Conservation (phyloP, 345 rosid species). For the Dipteronia dyeriana region DNA sequence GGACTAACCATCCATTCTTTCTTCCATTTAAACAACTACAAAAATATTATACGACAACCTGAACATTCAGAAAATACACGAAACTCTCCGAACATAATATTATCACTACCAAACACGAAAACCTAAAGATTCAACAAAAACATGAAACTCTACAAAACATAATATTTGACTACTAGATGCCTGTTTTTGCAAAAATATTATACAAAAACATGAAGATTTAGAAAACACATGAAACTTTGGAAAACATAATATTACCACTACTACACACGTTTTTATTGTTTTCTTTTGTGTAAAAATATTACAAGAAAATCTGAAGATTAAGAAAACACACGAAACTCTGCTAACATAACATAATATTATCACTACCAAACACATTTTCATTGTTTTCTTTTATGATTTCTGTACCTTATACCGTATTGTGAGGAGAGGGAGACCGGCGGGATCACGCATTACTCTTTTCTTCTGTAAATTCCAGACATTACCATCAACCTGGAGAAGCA, state of each 20-base stretch:
- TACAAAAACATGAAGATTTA: neutral
- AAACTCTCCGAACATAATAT: neutral
- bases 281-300: neutral
- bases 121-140: neutral
- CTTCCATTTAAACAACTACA: slow-evolving; percentile 44
- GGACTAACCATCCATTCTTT: slow-evolving; percentile 58
- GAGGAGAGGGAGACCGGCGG: slow-evolving; percentile 53
- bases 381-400: neutral
- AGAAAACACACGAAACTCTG: neutral
- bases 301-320: neutral
- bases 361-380: neutral
- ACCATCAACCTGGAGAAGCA: slow-evolving; percentile 56
- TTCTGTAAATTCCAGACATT: slow-evolving; percentile 42
- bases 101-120: neutral
- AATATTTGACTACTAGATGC: neutral
- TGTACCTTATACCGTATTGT: slow-evolving; percentile 56
- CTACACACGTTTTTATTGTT: neutral
- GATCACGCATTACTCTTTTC: slow-evolving; percentile 53
- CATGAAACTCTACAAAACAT: neutral
- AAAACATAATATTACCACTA: neutral
- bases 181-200: neutral
- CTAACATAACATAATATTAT: neutral
- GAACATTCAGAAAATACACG: neutral
- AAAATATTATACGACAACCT: neutral
- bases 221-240: neutral